Evolutionary conservation across 371 early-diverging fungal genomes (phyloP), one percentile per base, ranked within the genome.

Genomic region (Lichtheimia hyalospora): DNA sequence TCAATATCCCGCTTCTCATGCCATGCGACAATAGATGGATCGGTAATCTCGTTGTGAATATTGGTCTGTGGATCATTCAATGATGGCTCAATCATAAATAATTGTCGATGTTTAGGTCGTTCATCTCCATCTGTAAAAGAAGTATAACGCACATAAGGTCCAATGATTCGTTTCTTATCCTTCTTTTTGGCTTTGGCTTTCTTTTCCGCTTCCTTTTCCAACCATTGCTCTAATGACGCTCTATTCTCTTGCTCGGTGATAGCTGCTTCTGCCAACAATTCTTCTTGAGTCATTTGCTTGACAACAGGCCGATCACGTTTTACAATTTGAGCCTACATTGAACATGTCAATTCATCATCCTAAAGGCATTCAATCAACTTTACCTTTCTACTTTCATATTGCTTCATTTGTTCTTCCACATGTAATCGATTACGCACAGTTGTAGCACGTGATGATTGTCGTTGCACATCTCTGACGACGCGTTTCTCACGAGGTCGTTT

Each of bases 371-470:
- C 28, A 3, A 10, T 1, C 14, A 10, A 12, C 27, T 41, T 55
- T 54, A 79, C 84, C 62, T 62, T 75, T 59, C 75, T 69, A 23
- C 69, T 65, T 55, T 84, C 72, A 28, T 79, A 63, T 53, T 83
- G 78, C 53, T 74, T 75, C 2, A 84, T 27, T 52, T 83, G 84
- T 51, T 74, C 80, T 49, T 84, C 84, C 2, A 84, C 75, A 10
- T 74, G 68, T 20, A 81, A 63, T 14, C 84, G 75, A 59, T 78
- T 85, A 21, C 76, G 51, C 3, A 87, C 68, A 6, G 87, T 87
- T 3, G 77, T 81, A 21, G 75, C 57, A 27, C 87, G 72, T 4
- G 79, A 83, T 1, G 87, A 87, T 53, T 84, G 76, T n/a, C 87
- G 79, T 6, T 73, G 61, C 6, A 62, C 74, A 2, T 39, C 23